Evolutionary conservation across 495 filamentous ascomycete genomes (phyloP), one percentile per base, ranked within the genome.

Genomic region (Lasiosphaeria hispida): DNA sequence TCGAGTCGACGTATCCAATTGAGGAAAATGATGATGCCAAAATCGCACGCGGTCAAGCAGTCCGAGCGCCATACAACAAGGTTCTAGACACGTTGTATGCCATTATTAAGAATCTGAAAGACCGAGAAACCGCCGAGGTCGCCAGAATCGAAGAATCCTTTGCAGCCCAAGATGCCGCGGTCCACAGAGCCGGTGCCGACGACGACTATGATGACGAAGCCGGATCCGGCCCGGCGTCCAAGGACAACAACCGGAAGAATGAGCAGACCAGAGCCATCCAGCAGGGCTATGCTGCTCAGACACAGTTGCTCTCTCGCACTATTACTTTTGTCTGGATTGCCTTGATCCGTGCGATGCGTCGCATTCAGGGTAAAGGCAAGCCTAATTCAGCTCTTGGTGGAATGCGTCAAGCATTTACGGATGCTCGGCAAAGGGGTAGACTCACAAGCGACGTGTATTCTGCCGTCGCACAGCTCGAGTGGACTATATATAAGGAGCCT

Each of bases 251-350:
- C 4, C 86, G 84, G 63, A 80, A 84, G 18, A 72, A 77, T 13
- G 57, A 53, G 2, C 86, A 89, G 63, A 85, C 93, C 38, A 81
- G 88, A 53, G 83, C 83, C 9, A 80, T 96, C 11, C 83, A 86
- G 57, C 82, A 88, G 49, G 84, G 85, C 1, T 86, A 85, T 62
- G 81, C 80, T 6, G 82, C 82, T 4, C 89, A 96, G 62, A 86
- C 86, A 23, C 81, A 85, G 15, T 72, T 88, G 8, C 75, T 97
- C 13, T 89, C 85, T 13, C 86, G 85, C 59, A 89, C 87, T 0
- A 83, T 97, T 47, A 92, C 95, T 0, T 92, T 89, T 66, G 87
- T 87, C 14, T 98, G 94, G 94, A 93, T 98, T 66, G 89, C 90
- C 30, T 77, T 96, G 38, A 95, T 96, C 79, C 87, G 94, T 45